A percentile compares a stretch with the other conserved stretches of the same genome.
Evolutionary conservation across 768 basidiomycete species (phyloP).

Genomic region (Xerocomellus amylosporus): DNA sequence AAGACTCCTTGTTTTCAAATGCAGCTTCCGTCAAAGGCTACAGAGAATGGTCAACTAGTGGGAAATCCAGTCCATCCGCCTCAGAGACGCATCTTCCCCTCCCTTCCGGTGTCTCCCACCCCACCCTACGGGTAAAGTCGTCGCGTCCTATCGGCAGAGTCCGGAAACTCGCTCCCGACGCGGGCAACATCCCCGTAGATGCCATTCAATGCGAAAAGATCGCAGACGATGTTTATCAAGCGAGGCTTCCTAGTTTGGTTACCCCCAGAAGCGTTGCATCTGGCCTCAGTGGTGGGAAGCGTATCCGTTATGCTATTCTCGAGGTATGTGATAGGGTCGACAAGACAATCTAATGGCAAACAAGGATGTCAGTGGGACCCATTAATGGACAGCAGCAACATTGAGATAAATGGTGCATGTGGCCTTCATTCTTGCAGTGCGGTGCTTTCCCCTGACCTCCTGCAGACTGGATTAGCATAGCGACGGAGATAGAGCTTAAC

Average conservation of each 20-base stretch:
- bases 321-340: constrained; percentile 52
- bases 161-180: constrained; percentile 34
- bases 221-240: constrained; percentile 66
- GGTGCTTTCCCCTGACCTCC: constrained; percentile 7
- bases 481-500: constrained; percentile 90
- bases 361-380: constrained; percentile 66
- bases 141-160: constrained; percentile 60
- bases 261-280: constrained; percentile 70
- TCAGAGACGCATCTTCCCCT: constrained; percentile 5
- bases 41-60: constrained; percentile 69
- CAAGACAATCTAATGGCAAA: neutral
- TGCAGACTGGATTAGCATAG: constrained; percentile 86
- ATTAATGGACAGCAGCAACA: constrained; percentile 84
- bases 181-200: constrained; percentile 25
- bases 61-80: constrained; percentile 49
- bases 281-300: constrained; percentile 58
- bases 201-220: constrained; percentile 44
- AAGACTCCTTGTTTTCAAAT: constrained; percentile 83
- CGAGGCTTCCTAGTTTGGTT: constrained; percentile 69
- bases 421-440: neutral
- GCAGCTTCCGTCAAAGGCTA: constrained; percentile 77
- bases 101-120: constrained; percentile 22
- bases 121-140: constrained; percentile 61
- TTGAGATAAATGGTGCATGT: constrained; percentile 68
- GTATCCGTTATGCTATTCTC: constrained; percentile 81